A percentile compares a stretch with the other conserved stretches of the same genome.
phyloP scores from a whole-genome alignment of 345 rosid genomes.

The Raphanus raphanistrum region DNA sequence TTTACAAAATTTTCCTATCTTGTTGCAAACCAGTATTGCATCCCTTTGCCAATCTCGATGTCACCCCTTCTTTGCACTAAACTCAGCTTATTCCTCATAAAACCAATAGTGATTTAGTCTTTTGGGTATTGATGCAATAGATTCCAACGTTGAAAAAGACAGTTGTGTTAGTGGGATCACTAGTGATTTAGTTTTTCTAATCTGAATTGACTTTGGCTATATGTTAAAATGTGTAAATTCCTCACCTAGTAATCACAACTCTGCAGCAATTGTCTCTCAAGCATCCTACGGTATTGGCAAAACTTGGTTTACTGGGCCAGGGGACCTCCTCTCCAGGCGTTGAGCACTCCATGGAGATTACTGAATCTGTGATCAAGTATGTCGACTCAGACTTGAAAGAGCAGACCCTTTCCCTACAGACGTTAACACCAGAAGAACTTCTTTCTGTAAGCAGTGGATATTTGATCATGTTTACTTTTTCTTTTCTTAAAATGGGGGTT shows the following conservation, averaged over 20 bases:
- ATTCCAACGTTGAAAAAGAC: not conserved
- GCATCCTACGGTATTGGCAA: slow-evolving; percentile 57
- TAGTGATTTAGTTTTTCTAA: not conserved
- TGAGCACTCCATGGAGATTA: slow-evolving; percentile 34
- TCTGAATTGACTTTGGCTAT: not conserved
- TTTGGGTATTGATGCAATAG: too few species aligned
- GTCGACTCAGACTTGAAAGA: slow-evolving; percentile 39
- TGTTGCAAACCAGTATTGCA: too few species aligned
- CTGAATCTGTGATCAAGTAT: slow-evolving; percentile 30
- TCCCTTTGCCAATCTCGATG: too few species aligned
- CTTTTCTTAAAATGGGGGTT: slow-evolving; percentile 6
- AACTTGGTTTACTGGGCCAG: slow-evolving; percentile 56
- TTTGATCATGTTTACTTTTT: slow-evolving; percentile 2
- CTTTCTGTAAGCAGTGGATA: slow-evolving; percentile 54
- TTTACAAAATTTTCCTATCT: too few species aligned
- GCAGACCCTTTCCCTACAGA: slow-evolving; percentile 40
- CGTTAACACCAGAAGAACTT: slow-evolving; percentile 58
- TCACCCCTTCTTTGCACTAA: too few species aligned
- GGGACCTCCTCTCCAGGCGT: slow-evolving; percentile 13
- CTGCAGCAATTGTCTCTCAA: slow-evolving; percentile 75
- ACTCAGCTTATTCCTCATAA: too few species aligned
- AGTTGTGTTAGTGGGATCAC: not conserved
- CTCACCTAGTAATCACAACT: not conserved
- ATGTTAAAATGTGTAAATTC: not conserved
- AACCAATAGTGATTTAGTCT: too few species aligned